These are phyloP conservation scores for Solanum lycopersicoides DNA, from an alignment of 257 asterid genomes.

Conservation along the genomic window DNA sequence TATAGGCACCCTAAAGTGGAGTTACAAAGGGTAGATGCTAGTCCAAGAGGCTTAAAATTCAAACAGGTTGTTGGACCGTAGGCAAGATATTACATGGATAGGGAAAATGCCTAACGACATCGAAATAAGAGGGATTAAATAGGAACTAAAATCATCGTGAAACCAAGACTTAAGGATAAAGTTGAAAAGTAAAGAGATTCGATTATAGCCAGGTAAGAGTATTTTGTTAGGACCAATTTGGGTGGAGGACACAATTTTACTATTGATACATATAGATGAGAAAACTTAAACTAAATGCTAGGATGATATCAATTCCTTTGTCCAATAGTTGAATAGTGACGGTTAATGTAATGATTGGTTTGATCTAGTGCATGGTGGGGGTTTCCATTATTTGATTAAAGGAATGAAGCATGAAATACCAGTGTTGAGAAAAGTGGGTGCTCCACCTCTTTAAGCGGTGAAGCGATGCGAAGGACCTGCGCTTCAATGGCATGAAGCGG, in stretches of 20 bases:
- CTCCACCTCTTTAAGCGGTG: background rate
- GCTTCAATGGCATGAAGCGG: background rate
- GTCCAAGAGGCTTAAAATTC: background rate
- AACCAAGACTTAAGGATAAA: background rate
- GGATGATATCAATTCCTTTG: background rate
- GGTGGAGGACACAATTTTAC: background rate
- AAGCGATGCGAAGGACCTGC: background rate
- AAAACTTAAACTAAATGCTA: background rate
- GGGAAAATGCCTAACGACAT: background rate
- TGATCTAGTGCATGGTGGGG: background rate
- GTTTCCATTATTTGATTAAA: background rate
- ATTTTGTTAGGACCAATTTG: background rate
- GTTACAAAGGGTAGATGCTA: background rate
- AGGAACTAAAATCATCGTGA: background rate
- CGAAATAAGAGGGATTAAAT: background rate
- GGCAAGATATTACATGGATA: background rate
- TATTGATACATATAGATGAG: background rate
- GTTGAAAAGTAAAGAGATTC: background rate
- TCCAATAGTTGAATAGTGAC: background rate
- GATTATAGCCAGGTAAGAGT: background rate
- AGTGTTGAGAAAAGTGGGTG: background rate
- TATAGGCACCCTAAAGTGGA: background rate
- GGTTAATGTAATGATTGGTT: background rate
- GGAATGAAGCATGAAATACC: background rate
- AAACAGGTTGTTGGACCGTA: background rate